phyloP scores from a whole-genome alignment of 306 rosid genomes.

The Fagus crenata region DNA sequence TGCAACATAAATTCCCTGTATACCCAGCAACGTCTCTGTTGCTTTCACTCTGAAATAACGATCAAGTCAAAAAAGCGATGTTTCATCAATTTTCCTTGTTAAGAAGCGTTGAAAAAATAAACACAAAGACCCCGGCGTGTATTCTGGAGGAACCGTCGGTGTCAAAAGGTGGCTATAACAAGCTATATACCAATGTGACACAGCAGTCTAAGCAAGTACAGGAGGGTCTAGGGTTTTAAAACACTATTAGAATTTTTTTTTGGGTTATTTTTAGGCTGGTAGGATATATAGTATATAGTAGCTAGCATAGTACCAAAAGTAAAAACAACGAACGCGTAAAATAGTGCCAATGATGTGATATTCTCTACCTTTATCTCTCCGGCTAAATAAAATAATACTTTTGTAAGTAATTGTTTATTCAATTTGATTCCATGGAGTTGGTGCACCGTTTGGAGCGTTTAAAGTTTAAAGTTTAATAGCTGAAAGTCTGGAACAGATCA shows the following conservation, averaged over 20 bases:
- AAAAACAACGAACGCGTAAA: conserved; percentile 46
- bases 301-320: conserved; percentile 36
- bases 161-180: conserved; percentile 41
- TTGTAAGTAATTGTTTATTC: conserved; percentile 24
- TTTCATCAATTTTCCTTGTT: conserved; percentile 46
- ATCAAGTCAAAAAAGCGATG: conserved; percentile 44
- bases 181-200: conserved; percentile 31
- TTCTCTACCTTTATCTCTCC: conserved; percentile 14
- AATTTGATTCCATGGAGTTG: conserved; percentile 44
- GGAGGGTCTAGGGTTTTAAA: conserved; percentile 22
- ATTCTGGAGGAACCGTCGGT: conserved; percentile 55
- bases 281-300: conserved; percentile 13
- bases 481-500: conserved; percentile 6
- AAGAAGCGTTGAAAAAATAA: conserved; percentile 43
- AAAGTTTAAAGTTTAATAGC: not conserved
- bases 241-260: not conserved
- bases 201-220: conserved; percentile 11
- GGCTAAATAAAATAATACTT: conserved; percentile 18
- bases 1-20: conserved; percentile 41
- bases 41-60: conserved; percentile 18
- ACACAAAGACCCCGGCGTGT: conserved; percentile 42
- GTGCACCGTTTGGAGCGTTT: conserved; percentile 33
- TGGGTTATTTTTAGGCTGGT: conserved; percentile 28
- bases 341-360: conserved; percentile 45
- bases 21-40: conserved; percentile 31